Base-by-base conservation (phyloP, 805 yeast genomes). In the Lachancea dasiensis region DNA sequence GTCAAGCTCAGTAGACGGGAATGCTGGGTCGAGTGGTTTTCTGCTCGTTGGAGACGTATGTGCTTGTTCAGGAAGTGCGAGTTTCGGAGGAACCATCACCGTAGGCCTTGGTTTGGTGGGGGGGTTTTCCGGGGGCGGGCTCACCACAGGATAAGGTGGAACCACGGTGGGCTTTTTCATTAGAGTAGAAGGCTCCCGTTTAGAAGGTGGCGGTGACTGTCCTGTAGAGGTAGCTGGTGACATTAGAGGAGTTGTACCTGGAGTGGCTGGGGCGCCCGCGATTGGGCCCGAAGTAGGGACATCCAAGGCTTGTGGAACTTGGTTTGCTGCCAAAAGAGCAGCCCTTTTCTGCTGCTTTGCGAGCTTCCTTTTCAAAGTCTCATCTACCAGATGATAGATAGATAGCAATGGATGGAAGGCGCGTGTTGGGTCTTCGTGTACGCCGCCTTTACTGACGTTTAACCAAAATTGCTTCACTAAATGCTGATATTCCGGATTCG, bases 381-480 rank as follows among this genome's bases (percentile, higher is more conserved):
- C 98, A 37, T 77, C 80, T 13, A 87, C 95, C 46, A 92, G 69
- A 54, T 76, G 81, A 58, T 92, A 92, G 26, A 90, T 81, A 5
- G 95, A 86, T 9, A 90, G 64, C 46, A 89, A 68, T 0, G 98
- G 97, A 61, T 89, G 95, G 59, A 74, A 89, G 1, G 89, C 90
- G 38, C 73, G 69, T 1, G 95, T 84, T 11, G 97, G 97, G 60
- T 86, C 92, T 2, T 77, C 52, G 20, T 54, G 50, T 15, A 25
- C 33, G 10, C 37, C 34, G 21, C 40, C 26, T 17, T 36, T 34
- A 14, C 38, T 34, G 3, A 40, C 30, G 13, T 33, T 36, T 10
- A 42, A 39, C 64, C 61, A 61, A 41, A 51, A 61, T 23, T 48
- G 45, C 40, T 49, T 41, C 1, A 64, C 49, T 9, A 56, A 33